These are phyloP conservation scores for Discostella pseudostelligera DNA, from an alignment of 108 stramenopile species.

Conservation along the genomic window DNA sequence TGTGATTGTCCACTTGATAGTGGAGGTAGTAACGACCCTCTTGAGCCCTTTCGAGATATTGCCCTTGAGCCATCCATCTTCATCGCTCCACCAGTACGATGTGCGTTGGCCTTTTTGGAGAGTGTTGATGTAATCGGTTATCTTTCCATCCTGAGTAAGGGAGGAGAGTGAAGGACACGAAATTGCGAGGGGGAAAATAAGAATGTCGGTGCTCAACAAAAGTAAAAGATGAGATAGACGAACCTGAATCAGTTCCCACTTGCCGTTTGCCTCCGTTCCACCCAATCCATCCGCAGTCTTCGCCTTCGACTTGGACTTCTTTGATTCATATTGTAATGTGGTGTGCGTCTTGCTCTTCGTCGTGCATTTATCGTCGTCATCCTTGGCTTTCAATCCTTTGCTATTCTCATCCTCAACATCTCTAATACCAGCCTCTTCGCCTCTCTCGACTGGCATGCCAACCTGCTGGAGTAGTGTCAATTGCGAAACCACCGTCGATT, in stretches of 20 bases:
- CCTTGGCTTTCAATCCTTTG: no score
- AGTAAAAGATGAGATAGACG: background rate
- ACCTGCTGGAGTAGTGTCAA: no score
- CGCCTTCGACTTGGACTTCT: no score
- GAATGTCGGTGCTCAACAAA: background rate
- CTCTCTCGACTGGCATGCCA: background rate
- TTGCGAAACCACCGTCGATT: no score
- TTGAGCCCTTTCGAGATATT: slow-evolving; percentile 1
- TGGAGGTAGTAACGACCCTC: background rate
- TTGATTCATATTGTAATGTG: no score
- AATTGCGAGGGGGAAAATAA: background rate
- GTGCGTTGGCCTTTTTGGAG: background rate
- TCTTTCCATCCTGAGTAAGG: slow-evolving; percentile 6
- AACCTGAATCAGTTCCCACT: background rate
- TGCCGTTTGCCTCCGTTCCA: background rate
- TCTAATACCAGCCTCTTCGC: background rate
- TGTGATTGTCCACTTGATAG: background rate
- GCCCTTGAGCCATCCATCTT: slow-evolving; percentile 5
- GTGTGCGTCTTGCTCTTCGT: no score
- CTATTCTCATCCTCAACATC: background rate
- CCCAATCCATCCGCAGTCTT: no score
- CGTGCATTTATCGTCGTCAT: no score
- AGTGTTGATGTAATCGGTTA: background rate
- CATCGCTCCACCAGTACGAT: slow-evolving; percentile 7
- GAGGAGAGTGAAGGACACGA: background rate